A percentile compares a stretch with the other conserved stretches of the same genome.
Evolutionary conservation across 768 basidiomycete species (phyloP).

Genomic region (Tulasnella calospora): DNA sequence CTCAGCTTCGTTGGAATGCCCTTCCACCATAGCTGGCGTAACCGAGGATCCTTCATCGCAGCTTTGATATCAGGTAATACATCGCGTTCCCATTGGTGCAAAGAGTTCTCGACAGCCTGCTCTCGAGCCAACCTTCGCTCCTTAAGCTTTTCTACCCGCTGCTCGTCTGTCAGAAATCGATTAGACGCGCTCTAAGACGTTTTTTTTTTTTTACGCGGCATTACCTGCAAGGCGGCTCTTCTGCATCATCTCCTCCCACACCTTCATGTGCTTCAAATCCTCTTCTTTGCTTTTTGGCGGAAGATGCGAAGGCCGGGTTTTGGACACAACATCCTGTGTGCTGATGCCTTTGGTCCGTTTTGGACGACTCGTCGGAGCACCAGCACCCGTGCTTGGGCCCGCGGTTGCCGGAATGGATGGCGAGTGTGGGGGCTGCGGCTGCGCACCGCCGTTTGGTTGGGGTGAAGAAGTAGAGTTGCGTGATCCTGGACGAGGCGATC

Average conservation of each 20-base stretch:
- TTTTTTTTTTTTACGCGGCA: constrained; percentile 29
- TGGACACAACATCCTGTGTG: constrained; percentile 56
- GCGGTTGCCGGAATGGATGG: background rate
- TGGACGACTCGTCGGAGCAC: background rate
- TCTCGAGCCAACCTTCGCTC: constrained; percentile 63
- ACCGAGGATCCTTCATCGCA: constrained; percentile 57
- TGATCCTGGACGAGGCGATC: background rate
- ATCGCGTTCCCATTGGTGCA: constrained; percentile 69
- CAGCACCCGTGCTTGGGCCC: background rate
- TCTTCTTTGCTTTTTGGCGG: constrained; percentile 76
- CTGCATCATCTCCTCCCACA: constrained; percentile 87
- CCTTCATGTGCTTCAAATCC: constrained; percentile 75
- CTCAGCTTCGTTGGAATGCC: constrained; percentile 81
- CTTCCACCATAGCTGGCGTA: constrained; percentile 79
- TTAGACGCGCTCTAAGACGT: background rate
- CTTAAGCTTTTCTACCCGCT: constrained; percentile 56
- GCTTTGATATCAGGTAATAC: constrained; percentile 78
- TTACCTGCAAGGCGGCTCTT: constrained; percentile 67
- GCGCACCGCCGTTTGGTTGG: background rate
- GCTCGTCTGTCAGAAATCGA: constrained; percentile 53
- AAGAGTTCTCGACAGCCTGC: constrained; percentile 60
- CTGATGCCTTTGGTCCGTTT: constrained; percentile 19
- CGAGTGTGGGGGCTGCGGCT: background rate
- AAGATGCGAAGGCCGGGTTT: constrained; percentile 76
- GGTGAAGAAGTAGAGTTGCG: background rate